Percentiles rank a stretch among this genome's conserved stretches.
Evolutionary conservation across 192 early-diverging fungal genomes (phyloP).

Genomic region (Fimicolochytrium jonesii): DNA sequence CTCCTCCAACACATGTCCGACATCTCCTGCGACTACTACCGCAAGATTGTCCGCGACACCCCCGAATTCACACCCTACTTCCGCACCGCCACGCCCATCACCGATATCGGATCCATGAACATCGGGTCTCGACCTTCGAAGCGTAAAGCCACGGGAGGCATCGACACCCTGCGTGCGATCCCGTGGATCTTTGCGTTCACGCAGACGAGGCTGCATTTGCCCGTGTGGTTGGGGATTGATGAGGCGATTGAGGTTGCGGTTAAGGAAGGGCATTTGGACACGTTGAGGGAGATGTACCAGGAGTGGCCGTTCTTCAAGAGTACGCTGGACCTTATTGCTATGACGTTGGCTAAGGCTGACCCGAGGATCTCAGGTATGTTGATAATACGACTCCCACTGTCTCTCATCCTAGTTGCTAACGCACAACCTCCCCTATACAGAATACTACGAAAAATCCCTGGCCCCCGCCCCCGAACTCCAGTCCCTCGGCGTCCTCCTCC

Average conservation of each 20-base stretch:
- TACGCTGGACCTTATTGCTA: constrained; percentile 28
- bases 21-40: constrained; percentile 27
- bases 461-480: constrained; percentile 9
- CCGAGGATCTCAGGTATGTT: constrained; percentile 12
- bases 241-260: constrained; percentile 16
- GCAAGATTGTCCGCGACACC: constrained; percentile 23
- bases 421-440: no score
- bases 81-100: constrained; percentile 24
- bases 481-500: constrained; percentile 18
- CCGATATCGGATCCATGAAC: constrained; percentile 30
- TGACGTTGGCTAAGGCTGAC: constrained; percentile 28
- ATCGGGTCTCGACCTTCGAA: constrained; percentile 32
- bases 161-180: constrained; percentile 34
- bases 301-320: constrained; percentile 37
- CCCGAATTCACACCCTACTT: constrained; percentile 31
- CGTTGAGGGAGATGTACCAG: constrained; percentile 31
- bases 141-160: constrained; percentile 23
- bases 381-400: no score
- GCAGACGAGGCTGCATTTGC: constrained; percentile 28
- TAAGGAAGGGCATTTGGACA: constrained; percentile 23
- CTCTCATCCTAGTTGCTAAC: not conserved
- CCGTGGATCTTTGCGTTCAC: constrained; percentile 41
- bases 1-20: constrained; percentile 26
- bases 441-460: constrained; percentile 28
- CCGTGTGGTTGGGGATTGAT: constrained; percentile 35